Base-by-base conservation (phyloP, 2,329 filamentous ascomycete species). In the Alternaria angustiovoidea region DNA sequence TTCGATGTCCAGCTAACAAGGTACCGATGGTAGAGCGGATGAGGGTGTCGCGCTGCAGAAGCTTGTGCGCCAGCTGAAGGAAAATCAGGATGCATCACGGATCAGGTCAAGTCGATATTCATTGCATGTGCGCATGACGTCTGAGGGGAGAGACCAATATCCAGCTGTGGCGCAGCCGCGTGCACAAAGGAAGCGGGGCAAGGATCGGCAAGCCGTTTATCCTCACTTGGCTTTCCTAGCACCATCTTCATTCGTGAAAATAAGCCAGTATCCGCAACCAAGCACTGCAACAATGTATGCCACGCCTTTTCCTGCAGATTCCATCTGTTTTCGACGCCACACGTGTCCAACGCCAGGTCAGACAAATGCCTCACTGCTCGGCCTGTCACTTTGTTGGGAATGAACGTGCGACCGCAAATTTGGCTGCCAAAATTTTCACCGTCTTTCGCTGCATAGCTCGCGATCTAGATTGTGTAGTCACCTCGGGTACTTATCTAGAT, bases 71-170 rank as follows among this genome's bases (percentile, higher is more conserved):
- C 41, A 53, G 54, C 11, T 38, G 36, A 38, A 44, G 47, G 46
- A 51, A 51, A 34, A 52, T 24, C 47, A 57, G 39, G 34, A 47
- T 42, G 42, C 36, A 55, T 43, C 43, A 39, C 56, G 39, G 41
- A 43, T 44, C 16, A 48, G 57, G 54, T 30, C 51, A 44, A 59
- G 59, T 54, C 66, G 63, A 58, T 66, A 62, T 61, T 56, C 52
- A 46, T 51, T 56, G 59, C 62, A 64, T 64, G 65, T 63, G 69
- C 64, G 62, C 67, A 73, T 75, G 72, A 75, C 72, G 71, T 75
- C 62, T 69, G 65, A 16, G 66, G 63, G 58, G 54, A 54, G 53
- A 55, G 57, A 64, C 57, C 53, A 57, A 61, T 52, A 46, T 61
- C 44, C 39, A 59, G 51, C 52, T 72, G 71, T 72, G 71, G 72